Evolutionary conservation across 139 green algal species (phyloP).

Genomic region (Chlorella vulgaris): DNA sequence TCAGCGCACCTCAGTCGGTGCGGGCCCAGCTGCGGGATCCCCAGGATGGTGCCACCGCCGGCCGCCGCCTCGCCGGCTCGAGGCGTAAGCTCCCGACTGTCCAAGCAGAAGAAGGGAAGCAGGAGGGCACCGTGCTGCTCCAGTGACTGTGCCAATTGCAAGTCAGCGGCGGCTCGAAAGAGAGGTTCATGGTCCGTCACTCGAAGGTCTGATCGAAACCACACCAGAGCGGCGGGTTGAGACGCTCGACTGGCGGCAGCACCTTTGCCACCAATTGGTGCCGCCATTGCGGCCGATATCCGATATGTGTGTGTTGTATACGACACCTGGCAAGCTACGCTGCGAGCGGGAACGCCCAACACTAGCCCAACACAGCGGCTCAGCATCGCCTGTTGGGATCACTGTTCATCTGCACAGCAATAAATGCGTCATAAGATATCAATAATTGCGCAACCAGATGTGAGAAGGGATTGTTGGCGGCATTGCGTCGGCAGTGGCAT

Average conservation of each 20-base stretch:
- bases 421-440: too few relatives aligned
- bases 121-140: not conserved
- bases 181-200: slow-evolving; percentile 46
- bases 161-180: not conserved
- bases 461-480: too few relatives aligned
- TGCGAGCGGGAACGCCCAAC: too few relatives aligned
- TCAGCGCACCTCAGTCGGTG: slow-evolving; percentile 18
- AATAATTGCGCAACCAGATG: too few relatives aligned
- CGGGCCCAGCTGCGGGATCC: slow-evolving; percentile 19
- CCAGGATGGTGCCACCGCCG: not conserved
- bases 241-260: not conserved
- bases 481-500: too few relatives aligned
- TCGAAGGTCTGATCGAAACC: slow-evolving; percentile 31
- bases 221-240: slow-evolving; percentile 10
- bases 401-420: too few relatives aligned
- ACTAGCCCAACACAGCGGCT: too few relatives aligned
- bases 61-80: not conserved
- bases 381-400: too few relatives aligned
- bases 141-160: not conserved
- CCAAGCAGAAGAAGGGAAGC: slow-evolving; percentile 33
- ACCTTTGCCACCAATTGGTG: too few relatives aligned
- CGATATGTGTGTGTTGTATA: too few relatives aligned
- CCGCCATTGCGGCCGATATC: not conserved
- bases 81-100: slow-evolving; percentile 9
- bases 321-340: too few relatives aligned